phyloP scores from a whole-genome alignment of 163 green algal species.

The Picocystis sp. region DNA sequence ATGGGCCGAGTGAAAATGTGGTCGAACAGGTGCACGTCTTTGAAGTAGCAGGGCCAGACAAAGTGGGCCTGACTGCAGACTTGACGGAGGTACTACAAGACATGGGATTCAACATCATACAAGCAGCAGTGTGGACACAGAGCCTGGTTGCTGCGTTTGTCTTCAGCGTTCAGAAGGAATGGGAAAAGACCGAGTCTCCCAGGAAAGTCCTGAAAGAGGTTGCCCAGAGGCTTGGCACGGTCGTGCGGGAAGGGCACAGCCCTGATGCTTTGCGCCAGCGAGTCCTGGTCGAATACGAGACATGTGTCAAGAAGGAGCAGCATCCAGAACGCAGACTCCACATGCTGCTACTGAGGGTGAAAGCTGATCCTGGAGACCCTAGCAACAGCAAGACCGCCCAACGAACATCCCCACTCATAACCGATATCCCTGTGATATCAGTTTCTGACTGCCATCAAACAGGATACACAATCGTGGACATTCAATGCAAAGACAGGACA shows the following conservation, averaged over 20 bases:
- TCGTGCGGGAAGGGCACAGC: no score
- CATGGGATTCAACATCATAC: conserved; percentile 64
- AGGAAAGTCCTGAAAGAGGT: no score
- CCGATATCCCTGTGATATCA: background rate
- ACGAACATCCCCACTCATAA: no score
- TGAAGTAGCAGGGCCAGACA: conserved; percentile 71
- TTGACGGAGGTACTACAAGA: conserved; percentile 63
- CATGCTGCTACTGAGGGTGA: no score
- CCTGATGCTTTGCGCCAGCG: no score
- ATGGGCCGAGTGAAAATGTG: background rate
- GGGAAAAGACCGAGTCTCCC: no score
- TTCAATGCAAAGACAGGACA: conserved; percentile 68
- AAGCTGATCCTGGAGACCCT: no score
- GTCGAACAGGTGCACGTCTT: conserved; percentile 51
- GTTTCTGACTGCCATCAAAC: conserved; percentile 8
- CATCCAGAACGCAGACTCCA: no score
- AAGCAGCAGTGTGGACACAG: conserved; percentile 45
- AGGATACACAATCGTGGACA: conserved; percentile 72
- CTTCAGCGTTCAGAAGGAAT: conserved; percentile 3
- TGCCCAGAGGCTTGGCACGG: no score
- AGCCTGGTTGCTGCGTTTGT: conserved; percentile 17
- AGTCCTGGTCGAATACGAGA: no score
- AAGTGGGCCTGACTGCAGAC: conserved; percentile 60
- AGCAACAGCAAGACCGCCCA: no score
- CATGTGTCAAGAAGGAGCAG: no score